Base-by-base conservation (phyloP, 2,329 filamentous ascomycete species). In the Pseudohalonectria lignicola region DNA sequence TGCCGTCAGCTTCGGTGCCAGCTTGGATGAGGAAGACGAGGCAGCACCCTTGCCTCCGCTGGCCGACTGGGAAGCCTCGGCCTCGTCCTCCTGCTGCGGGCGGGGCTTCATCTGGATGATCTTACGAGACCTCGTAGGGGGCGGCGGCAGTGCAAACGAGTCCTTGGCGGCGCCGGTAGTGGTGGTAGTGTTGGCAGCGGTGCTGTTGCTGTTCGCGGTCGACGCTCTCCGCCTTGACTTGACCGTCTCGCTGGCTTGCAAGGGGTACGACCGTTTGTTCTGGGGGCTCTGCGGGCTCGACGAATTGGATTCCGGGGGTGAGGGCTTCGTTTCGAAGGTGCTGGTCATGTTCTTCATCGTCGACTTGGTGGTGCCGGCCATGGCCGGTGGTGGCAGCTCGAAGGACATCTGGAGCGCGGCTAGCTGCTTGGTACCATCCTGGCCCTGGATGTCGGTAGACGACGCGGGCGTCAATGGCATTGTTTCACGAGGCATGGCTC, bases 31-130 rank as follows among this genome's bases (percentile, higher is more conserved):
- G n/a, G n/a, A n/a, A n/a, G n/a, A n/a, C 13, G 7, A 9, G 28
- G 51, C 45, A 1, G 47, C 34, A 15, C 47, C 44, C 29, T 49
- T 47, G 42, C 52, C 53, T 17, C 45, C 34, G 13, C 52, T 39
- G 19, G 48, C 38, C 37, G 48, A 37, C 41, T 45, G 44, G 26
- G 41, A 39, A 12, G 23, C 23, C 36, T 47, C 20, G 31, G 37
- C 42, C 31, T 53, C 48, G 17, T 47, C 45, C 26, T 55, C 46
- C 39, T 61, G 53, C 42, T 65, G 53, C 47, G 74, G 63, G 19
- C 66, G 61, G 15, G 75, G 90, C 60, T 94, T 94, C 88, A 96
- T 94, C 62, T 96, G 90, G 41, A 96, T 96, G 55, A 98, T 96
- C 64, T 93, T 96, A 51, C 90, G 81, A 31, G 86, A 85, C 45